Evolutionary conservation across 2,329 filamentous ascomycete genomes (phyloP).

Genomic region (Colletotrichum echinochloae): DNA sequence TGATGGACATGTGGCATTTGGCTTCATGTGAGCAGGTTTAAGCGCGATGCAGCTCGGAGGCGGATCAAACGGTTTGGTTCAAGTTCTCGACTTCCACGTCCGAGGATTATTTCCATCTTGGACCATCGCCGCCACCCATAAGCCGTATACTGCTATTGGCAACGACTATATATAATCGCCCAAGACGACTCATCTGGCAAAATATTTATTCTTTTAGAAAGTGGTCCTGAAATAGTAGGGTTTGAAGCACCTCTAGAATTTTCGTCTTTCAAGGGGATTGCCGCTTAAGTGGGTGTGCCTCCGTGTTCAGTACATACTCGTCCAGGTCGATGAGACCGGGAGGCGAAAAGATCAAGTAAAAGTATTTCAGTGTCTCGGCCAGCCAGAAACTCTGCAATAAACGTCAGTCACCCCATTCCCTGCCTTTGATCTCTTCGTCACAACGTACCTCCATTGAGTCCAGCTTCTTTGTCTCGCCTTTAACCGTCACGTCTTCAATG

Average conservation of each 20-base stretch:
- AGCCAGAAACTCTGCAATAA: slow-evolving; percentile 74
- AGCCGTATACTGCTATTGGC: not conserved
- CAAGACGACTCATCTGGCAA: no score
- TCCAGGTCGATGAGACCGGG: slow-evolving; percentile 73
- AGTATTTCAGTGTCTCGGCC: slow-evolving; percentile 81
- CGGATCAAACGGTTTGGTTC: no score
- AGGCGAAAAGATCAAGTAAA: slow-evolving; percentile 77
- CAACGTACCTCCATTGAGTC: slow-evolving; percentile 53
- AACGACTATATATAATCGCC: no score
- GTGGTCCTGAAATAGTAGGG: no score
- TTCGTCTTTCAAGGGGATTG: not conserved
- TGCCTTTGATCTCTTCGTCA: slow-evolving; percentile 25
- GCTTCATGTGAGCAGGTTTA: not conserved
- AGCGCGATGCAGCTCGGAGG: not conserved
- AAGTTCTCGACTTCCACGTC: not conserved
- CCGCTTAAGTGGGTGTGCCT: slow-evolving; percentile 59
- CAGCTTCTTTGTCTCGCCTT: slow-evolving; percentile 54
- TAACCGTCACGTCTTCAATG: slow-evolving; percentile 62
- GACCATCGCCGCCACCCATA: not conserved
- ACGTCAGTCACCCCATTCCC: not conserved
- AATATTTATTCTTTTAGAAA: not conserved
- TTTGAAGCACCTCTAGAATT: no score
- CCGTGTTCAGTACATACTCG: slow-evolving; percentile 72
- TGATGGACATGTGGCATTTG: not conserved
- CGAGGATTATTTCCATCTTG: no score